Conservation (phyloP, 2,329 filamentous ascomycete genomes). For the Alternaria ventricosa region DNA sequence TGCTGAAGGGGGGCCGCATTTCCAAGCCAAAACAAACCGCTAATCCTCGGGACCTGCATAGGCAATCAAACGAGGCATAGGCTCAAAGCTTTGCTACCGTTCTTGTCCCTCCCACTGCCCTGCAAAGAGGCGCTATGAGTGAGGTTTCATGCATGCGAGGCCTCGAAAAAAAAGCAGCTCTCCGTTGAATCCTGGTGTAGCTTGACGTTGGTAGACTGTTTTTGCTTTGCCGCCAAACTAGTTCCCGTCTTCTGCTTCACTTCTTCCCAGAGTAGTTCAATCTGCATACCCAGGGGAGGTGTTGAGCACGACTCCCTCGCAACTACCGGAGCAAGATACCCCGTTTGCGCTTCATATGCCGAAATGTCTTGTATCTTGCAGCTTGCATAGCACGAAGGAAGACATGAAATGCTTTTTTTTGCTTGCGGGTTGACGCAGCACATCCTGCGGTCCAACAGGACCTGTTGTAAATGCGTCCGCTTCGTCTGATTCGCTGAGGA, state of each 20-base stretch:
- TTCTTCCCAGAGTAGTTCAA: not conserved
- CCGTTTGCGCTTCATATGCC: not conserved
- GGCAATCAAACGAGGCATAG: not conserved
- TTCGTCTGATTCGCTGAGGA: not conserved
- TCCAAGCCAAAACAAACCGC: not conserved
- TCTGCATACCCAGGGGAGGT: not conserved
- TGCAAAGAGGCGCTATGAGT: not conserved
- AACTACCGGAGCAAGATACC: not conserved
- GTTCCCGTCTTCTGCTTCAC: not conserved
- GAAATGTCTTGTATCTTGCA: not conserved
- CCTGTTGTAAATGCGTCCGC: not conserved
- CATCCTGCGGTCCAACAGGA: not conserved
- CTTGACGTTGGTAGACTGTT: not conserved
- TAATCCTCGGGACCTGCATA: not conserved
- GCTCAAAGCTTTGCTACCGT: conserved; percentile 2
- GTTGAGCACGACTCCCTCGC: not conserved
- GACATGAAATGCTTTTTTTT: not conserved
- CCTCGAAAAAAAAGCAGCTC: not conserved
- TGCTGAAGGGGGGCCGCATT: not conserved
- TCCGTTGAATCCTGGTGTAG: not conserved
- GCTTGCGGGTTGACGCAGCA: not conserved
- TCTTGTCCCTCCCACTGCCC: not conserved
- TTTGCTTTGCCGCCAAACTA: not conserved
- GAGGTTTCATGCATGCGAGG: not conserved
- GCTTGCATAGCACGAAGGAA: not conserved